Percentiles rank a stretch among this genome's conserved stretches.
Evolutionary conservation across 2,329 filamentous ascomycete genomes (phyloP).

Genomic region (Helminthosporium solani): DNA sequence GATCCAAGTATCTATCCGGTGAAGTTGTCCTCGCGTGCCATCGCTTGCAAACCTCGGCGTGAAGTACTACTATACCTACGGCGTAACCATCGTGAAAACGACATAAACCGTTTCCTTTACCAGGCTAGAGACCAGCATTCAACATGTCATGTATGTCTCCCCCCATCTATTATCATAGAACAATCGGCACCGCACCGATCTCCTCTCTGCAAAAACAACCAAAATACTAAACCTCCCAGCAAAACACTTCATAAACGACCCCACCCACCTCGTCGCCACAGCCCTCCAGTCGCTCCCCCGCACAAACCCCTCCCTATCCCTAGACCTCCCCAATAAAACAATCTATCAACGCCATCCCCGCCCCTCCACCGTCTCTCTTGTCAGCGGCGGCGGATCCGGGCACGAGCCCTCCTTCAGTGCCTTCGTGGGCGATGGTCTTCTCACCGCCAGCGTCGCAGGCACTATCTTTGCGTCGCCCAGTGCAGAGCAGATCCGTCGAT

Average conservation of each 20-base stretch:
- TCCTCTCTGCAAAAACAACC: neutral
- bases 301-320: constrained; percentile 79
- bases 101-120: no score
- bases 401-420: constrained; percentile 87
- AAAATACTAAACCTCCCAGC: constrained; percentile 21
- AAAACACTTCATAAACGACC: constrained; percentile 90
- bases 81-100: no score
- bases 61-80: no score
- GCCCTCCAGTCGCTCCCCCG: constrained; percentile 76
- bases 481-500: constrained; percentile 78
- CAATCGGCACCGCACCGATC: no score
- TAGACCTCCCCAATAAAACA: constrained; percentile 80
- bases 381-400: constrained; percentile 86
- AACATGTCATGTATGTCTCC: neutral
- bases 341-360: constrained; percentile 22
- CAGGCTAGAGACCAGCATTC: no score
- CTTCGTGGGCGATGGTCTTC: constrained; percentile 79
- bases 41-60: no score
- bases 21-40: no score
- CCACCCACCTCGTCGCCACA: constrained; percentile 72
- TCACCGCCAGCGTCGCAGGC: constrained; percentile 79
- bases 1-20: no score
- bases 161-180: neutral
- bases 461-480: constrained; percentile 83
- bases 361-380: constrained; percentile 67